Conservation (phyloP, 2,329 filamentous ascomycete species). For the Fusarium transvaalense region DNA sequence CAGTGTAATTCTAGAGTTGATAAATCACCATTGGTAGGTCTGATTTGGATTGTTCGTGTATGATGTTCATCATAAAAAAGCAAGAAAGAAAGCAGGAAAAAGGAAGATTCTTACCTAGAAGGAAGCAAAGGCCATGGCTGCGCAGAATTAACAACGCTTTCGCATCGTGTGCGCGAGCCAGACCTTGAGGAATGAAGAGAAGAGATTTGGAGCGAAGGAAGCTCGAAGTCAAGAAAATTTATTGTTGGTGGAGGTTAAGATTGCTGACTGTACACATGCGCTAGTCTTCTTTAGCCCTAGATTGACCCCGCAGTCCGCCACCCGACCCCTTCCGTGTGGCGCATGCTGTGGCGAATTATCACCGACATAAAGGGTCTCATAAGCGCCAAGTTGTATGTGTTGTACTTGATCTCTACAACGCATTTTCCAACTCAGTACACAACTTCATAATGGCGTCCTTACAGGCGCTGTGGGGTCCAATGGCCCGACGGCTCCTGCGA, state of each 20-base stretch:
- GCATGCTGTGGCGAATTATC: slow-evolving; percentile 51
- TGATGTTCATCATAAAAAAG: slow-evolving; percentile 52
- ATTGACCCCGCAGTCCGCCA: slow-evolving; percentile 43
- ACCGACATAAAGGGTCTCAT: slow-evolving; percentile 45
- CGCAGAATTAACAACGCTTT: slow-evolving; percentile 38
- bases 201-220: slow-evolving; percentile 30
- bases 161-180: slow-evolving; percentile 38
- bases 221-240: slow-evolving; percentile 44
- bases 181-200: slow-evolving; percentile 43
- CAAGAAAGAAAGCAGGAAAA: slow-evolving; percentile 11
- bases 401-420: slow-evolving; percentile 35
- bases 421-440: slow-evolving; percentile 41
- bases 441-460: slow-evolving; percentile 64
- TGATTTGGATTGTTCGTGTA: slow-evolving; percentile 73
- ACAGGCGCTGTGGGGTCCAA: slow-evolving; percentile 69
- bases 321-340: slow-evolving; percentile 50
- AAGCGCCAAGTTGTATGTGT: slow-evolving; percentile 20
- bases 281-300: slow-evolving; percentile 46
- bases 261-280: slow-evolving; percentile 40
- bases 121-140: slow-evolving; percentile 24
- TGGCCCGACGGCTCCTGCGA: slow-evolving; percentile 67
- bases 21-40: slow-evolving; percentile 69
- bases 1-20: slow-evolving; percentile 67
- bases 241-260: slow-evolving; percentile 42
- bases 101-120: slow-evolving; percentile 43